phyloP scores from a whole-genome alignment of 129 eudicot genomes.

The Ambrosia artemisiifolia region DNA sequence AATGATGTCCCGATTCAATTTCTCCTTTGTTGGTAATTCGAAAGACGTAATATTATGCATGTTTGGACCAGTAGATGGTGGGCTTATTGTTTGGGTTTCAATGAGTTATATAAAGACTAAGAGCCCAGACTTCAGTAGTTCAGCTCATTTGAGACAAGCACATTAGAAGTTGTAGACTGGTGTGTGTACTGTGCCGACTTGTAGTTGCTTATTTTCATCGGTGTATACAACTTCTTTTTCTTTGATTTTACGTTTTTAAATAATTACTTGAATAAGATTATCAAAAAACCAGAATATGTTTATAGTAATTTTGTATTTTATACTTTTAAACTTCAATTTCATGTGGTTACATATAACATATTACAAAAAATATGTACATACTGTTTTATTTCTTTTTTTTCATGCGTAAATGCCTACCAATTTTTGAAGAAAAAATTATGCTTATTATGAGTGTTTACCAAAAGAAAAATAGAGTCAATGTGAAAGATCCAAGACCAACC shows the following conservation, averaged over 20 bases:
- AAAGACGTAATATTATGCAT: background rate
- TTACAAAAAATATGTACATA: background rate
- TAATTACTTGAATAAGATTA: too few species aligned
- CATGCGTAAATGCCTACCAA: background rate
- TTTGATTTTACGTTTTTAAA: background rate
- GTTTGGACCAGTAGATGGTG: background rate
- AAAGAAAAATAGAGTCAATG: too few species aligned
- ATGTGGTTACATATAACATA: background rate
- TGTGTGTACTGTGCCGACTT: too few species aligned
- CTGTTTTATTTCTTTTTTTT: background rate
- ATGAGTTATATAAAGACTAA: background rate
- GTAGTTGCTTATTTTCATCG: background rate
- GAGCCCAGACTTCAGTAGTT: too few species aligned
- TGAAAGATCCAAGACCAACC: too few species aligned
- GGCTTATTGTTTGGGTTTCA: background rate
- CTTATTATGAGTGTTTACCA: background rate
- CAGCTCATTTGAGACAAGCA: too few species aligned
- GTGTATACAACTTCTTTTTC: background rate
- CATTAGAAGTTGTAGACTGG: too few species aligned
- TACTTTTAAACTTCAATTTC: background rate
- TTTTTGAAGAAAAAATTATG: background rate
- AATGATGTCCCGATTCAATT: too few species aligned
- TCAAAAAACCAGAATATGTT: background rate
- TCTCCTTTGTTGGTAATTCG: too few species aligned
- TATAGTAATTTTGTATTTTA: background rate